phyloP scores from a whole-genome alignment of 1,139 yeast genomes.

The Meyerozyma smithsonii region DNA sequence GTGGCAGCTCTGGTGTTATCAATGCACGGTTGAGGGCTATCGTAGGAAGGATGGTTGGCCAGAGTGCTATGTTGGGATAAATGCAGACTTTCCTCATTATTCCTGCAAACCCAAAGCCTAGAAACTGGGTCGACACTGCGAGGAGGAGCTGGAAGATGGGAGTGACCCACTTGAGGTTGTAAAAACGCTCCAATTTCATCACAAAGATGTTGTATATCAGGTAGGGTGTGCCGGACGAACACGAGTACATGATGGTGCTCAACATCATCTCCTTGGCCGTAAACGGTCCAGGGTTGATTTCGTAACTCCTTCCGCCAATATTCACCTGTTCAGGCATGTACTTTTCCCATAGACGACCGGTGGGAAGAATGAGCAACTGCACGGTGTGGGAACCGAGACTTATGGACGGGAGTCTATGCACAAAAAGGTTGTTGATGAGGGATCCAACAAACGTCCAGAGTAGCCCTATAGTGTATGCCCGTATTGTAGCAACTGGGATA shows the following conservation, averaged over 20 bases:
- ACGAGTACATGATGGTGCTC: conserved; percentile 40
- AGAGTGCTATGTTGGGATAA: conserved; percentile 40
- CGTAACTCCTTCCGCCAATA: conserved; percentile 20
- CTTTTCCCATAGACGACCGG: conserved; percentile 40
- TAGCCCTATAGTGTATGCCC: conserved; percentile 31
- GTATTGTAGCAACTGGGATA: conserved; percentile 7
- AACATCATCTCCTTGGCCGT: conserved; percentile 30
- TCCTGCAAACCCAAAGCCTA: conserved; percentile 46
- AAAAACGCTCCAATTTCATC: conserved; percentile 41
- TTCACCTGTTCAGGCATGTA: conserved; percentile 22
- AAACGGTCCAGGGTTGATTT: conserved; percentile 42
- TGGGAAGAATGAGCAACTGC: conserved; percentile 38
- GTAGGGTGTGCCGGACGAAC: conserved; percentile 43
- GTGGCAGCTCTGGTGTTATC: conserved; percentile 26
- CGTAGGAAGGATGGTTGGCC: conserved; percentile 46
- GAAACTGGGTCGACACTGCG: conserved; percentile 38
- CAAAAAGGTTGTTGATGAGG: conserved; percentile 39
- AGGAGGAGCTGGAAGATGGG: conserved; percentile 35
- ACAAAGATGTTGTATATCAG: conserved; percentile 42
- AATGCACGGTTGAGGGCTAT: conserved; percentile 42
- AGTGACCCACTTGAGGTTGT: conserved; percentile 43
- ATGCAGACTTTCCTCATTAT: conserved; percentile 43
- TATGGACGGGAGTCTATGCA: conserved; percentile 41
- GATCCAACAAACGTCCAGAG: conserved; percentile 43
- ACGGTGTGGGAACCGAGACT: conserved; percentile 38